These are phyloP conservation scores for Candida vaughaniae DNA, from an alignment of 805 yeast genomes.

Conservation along the genomic window DNA sequence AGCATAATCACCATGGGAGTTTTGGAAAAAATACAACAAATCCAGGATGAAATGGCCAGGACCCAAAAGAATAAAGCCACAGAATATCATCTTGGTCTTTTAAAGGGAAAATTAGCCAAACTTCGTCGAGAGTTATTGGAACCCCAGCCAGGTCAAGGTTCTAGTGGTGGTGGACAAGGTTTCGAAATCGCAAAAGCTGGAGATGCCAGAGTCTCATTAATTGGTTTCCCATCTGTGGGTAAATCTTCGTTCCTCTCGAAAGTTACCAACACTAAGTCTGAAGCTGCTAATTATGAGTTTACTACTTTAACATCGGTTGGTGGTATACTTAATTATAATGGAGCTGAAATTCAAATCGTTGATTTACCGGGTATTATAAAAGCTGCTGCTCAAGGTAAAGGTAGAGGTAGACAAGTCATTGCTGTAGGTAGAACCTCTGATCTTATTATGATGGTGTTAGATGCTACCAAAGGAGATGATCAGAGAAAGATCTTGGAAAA, in stretches of 20 bases:
- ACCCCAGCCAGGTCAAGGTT: conserved; percentile 76
- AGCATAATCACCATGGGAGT: no score
- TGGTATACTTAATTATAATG: conserved; percentile 91
- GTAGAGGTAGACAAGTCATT: conserved; percentile 95
- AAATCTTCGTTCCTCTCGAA: conserved; percentile 87
- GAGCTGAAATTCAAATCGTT: conserved; percentile 96
- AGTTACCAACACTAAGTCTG: conserved; percentile 91
- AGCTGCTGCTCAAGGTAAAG: conserved; percentile 96
- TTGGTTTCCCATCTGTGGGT: conserved; percentile 98
- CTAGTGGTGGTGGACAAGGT: conserved; percentile 78
- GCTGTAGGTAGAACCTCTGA: conserved; percentile 96
- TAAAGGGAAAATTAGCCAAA: conserved; percentile 92
- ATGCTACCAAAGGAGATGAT: conserved; percentile 90
- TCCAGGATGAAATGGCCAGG: conserved; percentile 89
- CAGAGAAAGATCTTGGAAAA: conserved; percentile 84
- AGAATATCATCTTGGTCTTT: conserved; percentile 90
- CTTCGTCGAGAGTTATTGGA: conserved; percentile 88
- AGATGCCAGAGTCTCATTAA: conserved; percentile 91
- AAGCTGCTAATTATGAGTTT: conserved; percentile 92
- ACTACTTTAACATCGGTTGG: conserved; percentile 97
- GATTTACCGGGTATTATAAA: conserved; percentile 96
- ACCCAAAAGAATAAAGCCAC: conserved; percentile 98
- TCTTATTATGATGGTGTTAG: conserved; percentile 86
- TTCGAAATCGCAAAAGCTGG: conserved; percentile 95
- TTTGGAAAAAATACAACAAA: conserved; percentile 75